Base-by-base conservation (phyloP, 2,329 filamentous ascomycete genomes). In the Septoria petroselini region DNA sequence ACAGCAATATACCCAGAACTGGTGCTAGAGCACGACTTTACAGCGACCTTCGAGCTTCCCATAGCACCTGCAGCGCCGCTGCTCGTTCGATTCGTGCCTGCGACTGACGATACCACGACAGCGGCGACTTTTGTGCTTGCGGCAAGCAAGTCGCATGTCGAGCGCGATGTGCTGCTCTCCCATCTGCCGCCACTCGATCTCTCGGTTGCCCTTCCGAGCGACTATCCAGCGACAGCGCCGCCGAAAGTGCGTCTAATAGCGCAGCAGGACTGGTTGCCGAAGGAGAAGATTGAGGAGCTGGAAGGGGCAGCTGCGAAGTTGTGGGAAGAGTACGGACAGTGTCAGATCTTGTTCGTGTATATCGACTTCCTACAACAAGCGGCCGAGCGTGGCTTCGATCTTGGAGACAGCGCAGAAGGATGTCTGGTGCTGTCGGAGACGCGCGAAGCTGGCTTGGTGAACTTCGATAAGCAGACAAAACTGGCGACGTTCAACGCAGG, bases 401-500 rank as follows among this genome's bases (percentile, higher is more conserved):
- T 82, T 5, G 64, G 72, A 8, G 64, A 70, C 37, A 60, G 62
- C 2, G 49, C 64, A 0, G 67, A 70, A 19, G 69, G 68, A 2
- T 70, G 72, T 54, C 62, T 81, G n/a, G 68, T 67, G 18, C 65
- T 83, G 11, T 65, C 77, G 0, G 67, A 69, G 4, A 68, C 73
- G 3, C 58, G 79, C 48, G 86, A 88, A 68, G 80, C 88, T 14
- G 78, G 83, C 4, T 75, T 96, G 11, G 69, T 95, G 35, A 86
- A 90, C 58, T 89, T 87, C 61, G 86, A 95, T 63, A 83, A 81
- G 51, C 83, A 84, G 54, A 83, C 86, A 5, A 86, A 85, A 63
- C 80, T 81, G 47, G 80, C 81, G 17, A 82, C 83, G 0, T 97
- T 96, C 65, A 84, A 93, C 53, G 82, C 82, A 58, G 86, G 85